Evolutionary conservation across 2,329 filamentous ascomycete species (phyloP), one percentile per base, ranked within the genome.

Genomic region (Calonectria honghensis): DNA sequence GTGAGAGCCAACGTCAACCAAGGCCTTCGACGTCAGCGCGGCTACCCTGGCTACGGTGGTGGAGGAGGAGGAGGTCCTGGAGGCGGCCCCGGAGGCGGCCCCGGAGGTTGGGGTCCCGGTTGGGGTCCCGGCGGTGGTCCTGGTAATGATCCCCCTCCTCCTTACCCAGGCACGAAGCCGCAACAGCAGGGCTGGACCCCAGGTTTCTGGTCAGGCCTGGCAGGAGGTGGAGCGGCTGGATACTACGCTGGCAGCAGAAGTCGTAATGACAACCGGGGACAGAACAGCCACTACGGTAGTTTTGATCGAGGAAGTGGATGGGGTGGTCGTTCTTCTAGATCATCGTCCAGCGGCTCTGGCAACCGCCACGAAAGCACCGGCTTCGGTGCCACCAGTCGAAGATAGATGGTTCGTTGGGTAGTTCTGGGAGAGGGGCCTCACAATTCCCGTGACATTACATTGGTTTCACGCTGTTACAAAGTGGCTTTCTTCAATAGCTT

Each of bases 121-220:
- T 85, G 85, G 76, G 81, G 82, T 9, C 59, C 64, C 31, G 79
- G 87, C 48, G 87, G 86, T 77, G 85, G 83, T 6, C 82, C 85
- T 31, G 86, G 87, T 4, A 82, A 91, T 61, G 88, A 90, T 31
- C 90, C 91, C 37, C 90, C 91, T 50, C 90, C 91, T 50, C 85
- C 82, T 4, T 85, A 86, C 74, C 84, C 84, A 1, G 84, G 85
- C 11, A 83, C 83, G 1, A 89, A 89, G 69, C 83, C 84, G 27
- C 74, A 74, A 50, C 74, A 79, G 73, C 84, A 90, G 75, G 87
- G 88, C 1, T 95, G 93, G 93, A 88, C 89, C 65, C 94, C 94
- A 6, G 94, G 94, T 1, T 95, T 96, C 85, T 96, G 94, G 94
- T 90, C 87, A 24, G 94, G 94, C 27, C 85, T 91, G n/a, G 89